Percentiles rank a stretch among this genome's conserved stretches.
Conservation (phyloP, 2,329 filamentous ascomycete genomes). For the Phoma herbarum region DNA sequence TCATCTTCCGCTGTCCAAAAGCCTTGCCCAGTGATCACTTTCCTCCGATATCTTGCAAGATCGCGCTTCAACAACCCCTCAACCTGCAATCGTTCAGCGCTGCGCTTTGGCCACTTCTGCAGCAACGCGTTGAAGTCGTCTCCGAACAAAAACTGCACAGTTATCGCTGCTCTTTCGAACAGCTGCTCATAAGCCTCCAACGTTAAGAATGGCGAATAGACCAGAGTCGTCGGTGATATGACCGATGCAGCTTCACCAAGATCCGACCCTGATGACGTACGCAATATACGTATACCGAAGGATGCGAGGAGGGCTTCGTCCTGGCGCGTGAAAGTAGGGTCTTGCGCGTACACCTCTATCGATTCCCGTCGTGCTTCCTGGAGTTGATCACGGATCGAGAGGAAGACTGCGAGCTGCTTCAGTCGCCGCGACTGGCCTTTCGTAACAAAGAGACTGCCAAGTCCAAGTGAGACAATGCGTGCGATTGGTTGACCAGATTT, state of each 20-base stretch:
- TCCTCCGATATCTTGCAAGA: slow-evolving; percentile 27
- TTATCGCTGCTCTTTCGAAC: slow-evolving; percentile 4
- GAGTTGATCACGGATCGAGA: slow-evolving; percentile 30
- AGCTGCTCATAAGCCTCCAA: slow-evolving; percentile 34
- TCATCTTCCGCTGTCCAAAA: slow-evolving; percentile 40
- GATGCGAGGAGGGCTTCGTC: slow-evolving; percentile 37
- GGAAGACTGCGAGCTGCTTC: slow-evolving; percentile 43
- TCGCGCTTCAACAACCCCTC: slow-evolving; percentile 26
- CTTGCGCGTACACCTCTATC: slow-evolving; percentile 41
- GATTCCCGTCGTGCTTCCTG: neutral
- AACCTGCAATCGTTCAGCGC: slow-evolving; percentile 35
- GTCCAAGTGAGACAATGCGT: slow-evolving; percentile 34
- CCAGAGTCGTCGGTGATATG: slow-evolving; percentile 33
- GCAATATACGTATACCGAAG: slow-evolving; percentile 32
- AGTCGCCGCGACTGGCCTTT: slow-evolving; percentile 36
- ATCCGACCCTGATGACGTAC: slow-evolving; percentile 36
- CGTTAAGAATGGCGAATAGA: slow-evolving; percentile 43
- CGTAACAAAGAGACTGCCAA: slow-evolving; percentile 25
- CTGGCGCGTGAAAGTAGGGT: slow-evolving; percentile 40
- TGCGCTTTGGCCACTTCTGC: slow-evolving; percentile 42
- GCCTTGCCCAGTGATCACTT: slow-evolving; percentile 28
- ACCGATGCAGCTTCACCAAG: slow-evolving; percentile 36
- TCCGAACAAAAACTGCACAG: slow-evolving; percentile 32
- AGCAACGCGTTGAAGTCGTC: slow-evolving; percentile 42
- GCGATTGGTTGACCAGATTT: slow-evolving; percentile 21